A percentile compares a stretch with the other conserved stretches of the same genome.
Conservation (phyloP, 2,329 filamentous ascomycete species). For the Sphaceloma murrayae region DNA sequence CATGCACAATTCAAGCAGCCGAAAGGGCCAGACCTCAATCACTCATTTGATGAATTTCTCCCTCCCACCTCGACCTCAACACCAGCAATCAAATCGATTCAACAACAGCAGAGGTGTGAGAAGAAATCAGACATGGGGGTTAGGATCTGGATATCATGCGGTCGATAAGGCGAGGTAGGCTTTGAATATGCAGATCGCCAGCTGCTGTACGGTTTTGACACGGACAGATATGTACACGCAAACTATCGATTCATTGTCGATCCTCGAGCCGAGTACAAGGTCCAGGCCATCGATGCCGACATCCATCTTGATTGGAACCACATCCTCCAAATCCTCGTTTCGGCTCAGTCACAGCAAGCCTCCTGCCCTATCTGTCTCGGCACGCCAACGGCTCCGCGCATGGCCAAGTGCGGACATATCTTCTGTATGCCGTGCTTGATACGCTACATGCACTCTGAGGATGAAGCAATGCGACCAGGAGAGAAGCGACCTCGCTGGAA, state of each 20-base stretch:
- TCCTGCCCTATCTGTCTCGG: constrained; percentile 93
- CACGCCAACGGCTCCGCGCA: constrained; percentile 82
- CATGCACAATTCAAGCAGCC: constrained; percentile 56
- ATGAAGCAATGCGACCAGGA: constrained; percentile 50
- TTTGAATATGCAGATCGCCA: background rate
- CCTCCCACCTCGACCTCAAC: constrained; percentile 62
- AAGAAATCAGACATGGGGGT: constrained; percentile 69
- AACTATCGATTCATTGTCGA: constrained; percentile 97
- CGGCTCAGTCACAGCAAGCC: constrained; percentile 74
- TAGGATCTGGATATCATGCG: constrained; percentile 81
- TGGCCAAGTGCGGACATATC: constrained; percentile 96
- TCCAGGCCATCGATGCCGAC: constrained; percentile 77
- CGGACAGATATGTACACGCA: constrained; percentile 68
- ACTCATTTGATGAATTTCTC: constrained; percentile 93
- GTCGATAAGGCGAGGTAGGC: constrained; percentile 75
- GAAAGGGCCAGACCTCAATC: constrained; percentile 91
- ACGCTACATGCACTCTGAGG: constrained; percentile 84
- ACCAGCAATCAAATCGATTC: constrained; percentile 39
- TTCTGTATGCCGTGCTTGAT: constrained; percentile 91
- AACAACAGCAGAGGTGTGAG: constrained; percentile 41
- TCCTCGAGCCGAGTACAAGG: constrained; percentile 66
- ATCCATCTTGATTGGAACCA: constrained; percentile 82
- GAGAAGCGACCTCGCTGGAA: constrained; percentile 74
- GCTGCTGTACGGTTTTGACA: constrained; percentile 18
- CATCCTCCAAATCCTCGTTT: constrained; percentile 85